Base-by-base conservation (phyloP, 2,329 filamentous ascomycete genomes). In the Rhynchosporium secalis region DNA sequence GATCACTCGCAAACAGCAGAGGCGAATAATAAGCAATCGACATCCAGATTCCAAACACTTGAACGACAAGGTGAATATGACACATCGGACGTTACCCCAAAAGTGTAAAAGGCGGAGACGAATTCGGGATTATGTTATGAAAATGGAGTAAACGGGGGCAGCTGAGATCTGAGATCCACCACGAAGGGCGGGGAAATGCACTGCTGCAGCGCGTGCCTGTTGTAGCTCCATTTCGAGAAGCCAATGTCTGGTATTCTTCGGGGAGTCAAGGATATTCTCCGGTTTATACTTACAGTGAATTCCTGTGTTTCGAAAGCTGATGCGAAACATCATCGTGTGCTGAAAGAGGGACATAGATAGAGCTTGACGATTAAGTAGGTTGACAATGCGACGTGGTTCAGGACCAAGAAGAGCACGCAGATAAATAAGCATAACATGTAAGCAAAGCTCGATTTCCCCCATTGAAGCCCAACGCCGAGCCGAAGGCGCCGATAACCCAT, bases 191-290 rank as follows among this genome's bases (percentile, higher is more conserved):
- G 10, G 40, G 40, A 4, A 43, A 43, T 13, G 43, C n/a, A 20
- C 9, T 12, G n/a, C 5, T 9, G n/a, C 3, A 9, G 43, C 20
- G 20, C 43, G 43, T 46, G 20, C 43, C 15, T 46, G 20, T 20
- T 20, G 13, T n/a, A 46, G 13, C 43, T 15, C 13, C 33, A 54
- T 41, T 10, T n/a, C 6, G 33, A 10, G 33, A 36, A 36, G 5
- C 33, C 36, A 54, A 54, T 36, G 26, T 54, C 51, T 54, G 51
- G 20, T 54, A 38, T 54, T 54, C 51, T 54, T 54, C 51, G 51
- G 51, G 5, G 51, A 29, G 2, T 41, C 15, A 28, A 28, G 36
- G 36, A 54, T 20, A 54, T 40, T 54, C 51, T 54, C 51, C 51
- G 51, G 51, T 54, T 29, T 20, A 54, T 40, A 28, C 33, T 20